Percentiles rank a stretch among this genome's conserved stretches.
These are phyloP conservation scores for Acacia melanoxylon DNA, from an alignment of 306 rosid genomes.

Conservation along the genomic window DNA sequence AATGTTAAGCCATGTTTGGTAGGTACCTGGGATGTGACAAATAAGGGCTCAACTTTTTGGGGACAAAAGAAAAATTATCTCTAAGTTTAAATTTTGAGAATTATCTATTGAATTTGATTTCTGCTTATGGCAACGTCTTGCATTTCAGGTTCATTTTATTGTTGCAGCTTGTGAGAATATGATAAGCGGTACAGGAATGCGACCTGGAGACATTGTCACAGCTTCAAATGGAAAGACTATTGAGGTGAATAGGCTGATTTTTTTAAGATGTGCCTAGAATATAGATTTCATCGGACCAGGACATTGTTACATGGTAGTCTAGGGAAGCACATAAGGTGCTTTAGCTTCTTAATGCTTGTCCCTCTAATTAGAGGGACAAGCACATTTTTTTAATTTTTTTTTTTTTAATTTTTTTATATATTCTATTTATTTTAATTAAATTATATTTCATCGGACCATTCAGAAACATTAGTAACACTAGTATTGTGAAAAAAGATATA, in stretches of 20 bases:
- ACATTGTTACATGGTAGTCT: not conserved
- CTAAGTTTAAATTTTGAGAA: slow-evolving; percentile 12
- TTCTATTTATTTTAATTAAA: too few species aligned
- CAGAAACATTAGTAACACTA: too few species aligned
- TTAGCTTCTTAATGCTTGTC: too few species aligned
- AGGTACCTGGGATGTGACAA: not conserved
- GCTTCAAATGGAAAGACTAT: slow-evolving; percentile 99
- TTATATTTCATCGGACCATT: too few species aligned
- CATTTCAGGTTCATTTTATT: slow-evolving; percentile 84
- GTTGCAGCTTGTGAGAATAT: slow-evolving; percentile 99
- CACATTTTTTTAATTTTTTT: too few species aligned
- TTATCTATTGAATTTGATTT: slow-evolving; percentile 21
- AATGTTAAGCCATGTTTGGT: slow-evolving; percentile 12
- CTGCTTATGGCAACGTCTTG: not conserved
- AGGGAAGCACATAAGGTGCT: too few species aligned
- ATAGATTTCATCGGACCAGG: not conserved
- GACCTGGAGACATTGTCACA: slow-evolving; percentile 95
- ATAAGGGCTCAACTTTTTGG: not conserved
- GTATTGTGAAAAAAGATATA: too few species aligned
- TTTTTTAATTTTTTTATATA: too few species aligned
- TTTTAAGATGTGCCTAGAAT: not conserved
- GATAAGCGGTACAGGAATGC: slow-evolving; percentile 99
- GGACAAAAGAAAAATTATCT: not conserved
- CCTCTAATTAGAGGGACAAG: too few species aligned
- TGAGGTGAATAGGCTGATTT: slow-evolving; percentile 55